Conservation (phyloP, 2,329 filamentous ascomycete species). For the Trichoderma sp. region DNA sequence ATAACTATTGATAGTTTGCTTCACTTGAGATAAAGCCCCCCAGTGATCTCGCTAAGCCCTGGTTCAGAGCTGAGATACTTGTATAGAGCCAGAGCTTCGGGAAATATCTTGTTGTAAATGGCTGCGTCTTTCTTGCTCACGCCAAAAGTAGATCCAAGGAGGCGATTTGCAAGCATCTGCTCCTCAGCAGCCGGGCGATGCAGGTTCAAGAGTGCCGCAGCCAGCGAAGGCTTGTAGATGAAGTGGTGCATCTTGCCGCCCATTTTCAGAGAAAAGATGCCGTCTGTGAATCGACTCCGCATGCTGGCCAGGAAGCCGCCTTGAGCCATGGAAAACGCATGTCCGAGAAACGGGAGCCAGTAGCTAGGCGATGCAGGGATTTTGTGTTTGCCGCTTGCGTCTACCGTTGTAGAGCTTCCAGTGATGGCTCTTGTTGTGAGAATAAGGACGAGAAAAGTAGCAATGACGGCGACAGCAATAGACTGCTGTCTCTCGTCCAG, state of each 20-base stretch:
- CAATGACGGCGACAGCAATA: conserved; percentile 28
- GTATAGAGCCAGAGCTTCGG: conserved; percentile 33
- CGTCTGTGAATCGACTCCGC: conserved; percentile 35
- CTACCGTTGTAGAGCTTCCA: not conserved
- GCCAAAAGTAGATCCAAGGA: conserved; percentile 39
- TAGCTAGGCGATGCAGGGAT: conserved; percentile 28
- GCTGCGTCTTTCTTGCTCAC: conserved; percentile 32
- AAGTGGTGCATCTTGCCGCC: conserved; percentile 38
- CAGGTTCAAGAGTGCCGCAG: conserved; percentile 33
- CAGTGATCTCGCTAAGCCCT: conserved; percentile 29
- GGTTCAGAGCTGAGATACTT: conserved; percentile 32
- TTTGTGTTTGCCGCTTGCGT: conserved; percentile 5
- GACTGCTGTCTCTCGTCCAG: conserved; percentile 29
- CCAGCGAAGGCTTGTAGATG: conserved; percentile 36
- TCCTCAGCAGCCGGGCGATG: conserved; percentile 32
- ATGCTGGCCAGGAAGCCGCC: conserved; percentile 35
- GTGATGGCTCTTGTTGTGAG: conserved; percentile 31
- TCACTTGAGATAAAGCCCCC: conserved; percentile 29
- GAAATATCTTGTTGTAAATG: conserved; percentile 35
- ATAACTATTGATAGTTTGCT: conserved; percentile 37
- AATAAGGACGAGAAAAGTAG: conserved; percentile 31
- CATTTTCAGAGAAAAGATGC: conserved; percentile 39
- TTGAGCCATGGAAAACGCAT: conserved; percentile 36
- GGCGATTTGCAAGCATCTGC: conserved; percentile 28
- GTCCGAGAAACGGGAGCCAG: conserved; percentile 41